Evolutionary conservation across 2,329 filamentous ascomycete genomes (phyloP).

Genomic region (Cryphonectria radicalis): DNA sequence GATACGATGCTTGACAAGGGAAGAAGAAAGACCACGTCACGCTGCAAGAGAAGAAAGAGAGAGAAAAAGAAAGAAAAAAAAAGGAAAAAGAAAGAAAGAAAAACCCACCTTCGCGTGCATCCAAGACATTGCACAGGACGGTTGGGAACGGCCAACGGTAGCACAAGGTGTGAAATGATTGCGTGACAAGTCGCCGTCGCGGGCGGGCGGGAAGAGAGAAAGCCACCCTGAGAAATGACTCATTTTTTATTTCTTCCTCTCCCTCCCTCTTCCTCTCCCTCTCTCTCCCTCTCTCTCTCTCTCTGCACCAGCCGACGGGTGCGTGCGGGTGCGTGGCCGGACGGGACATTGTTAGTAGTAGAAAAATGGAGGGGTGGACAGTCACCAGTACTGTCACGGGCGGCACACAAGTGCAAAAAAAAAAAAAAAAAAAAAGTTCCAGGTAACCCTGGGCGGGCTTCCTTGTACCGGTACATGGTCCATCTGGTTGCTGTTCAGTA

Average conservation of each 20-base stretch:
- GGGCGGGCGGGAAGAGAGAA: conserved; percentile 18
- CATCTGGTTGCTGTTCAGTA: neutral
- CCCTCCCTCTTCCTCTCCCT: too few relatives aligned
- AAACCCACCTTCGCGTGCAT: conserved; percentile 9
- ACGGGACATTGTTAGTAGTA: too few relatives aligned
- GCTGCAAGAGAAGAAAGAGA: neutral
- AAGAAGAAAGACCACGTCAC: too few relatives aligned
- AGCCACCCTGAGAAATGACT: conserved; percentile 24
- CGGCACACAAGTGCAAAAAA: conserved; percentile 27
- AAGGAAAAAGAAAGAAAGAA: neutral
- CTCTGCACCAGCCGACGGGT: conserved; percentile 4
- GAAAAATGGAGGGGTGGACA: too few relatives aligned
- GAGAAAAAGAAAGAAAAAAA: neutral
- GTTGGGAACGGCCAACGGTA: conserved; percentile 11
- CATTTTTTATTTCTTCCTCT: too few relatives aligned
- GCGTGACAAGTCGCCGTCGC: too few relatives aligned
- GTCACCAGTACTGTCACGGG: conserved; percentile 25
- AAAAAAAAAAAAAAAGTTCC: too few relatives aligned
- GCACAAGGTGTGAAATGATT: conserved; percentile 18
- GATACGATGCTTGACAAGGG: conserved; percentile 1
- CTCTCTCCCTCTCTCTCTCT: too few relatives aligned
- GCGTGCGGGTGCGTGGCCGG: neutral
- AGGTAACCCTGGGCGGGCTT: conserved; percentile 15
- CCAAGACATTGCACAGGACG: conserved; percentile 4
- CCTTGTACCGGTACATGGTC: conserved; percentile 29